A percentile compares a stretch with the other conserved stretches of the same genome.
phyloP scores from a whole-genome alignment of 192 early-diverging fungal species.

The Coemansia sp. region DNA sequence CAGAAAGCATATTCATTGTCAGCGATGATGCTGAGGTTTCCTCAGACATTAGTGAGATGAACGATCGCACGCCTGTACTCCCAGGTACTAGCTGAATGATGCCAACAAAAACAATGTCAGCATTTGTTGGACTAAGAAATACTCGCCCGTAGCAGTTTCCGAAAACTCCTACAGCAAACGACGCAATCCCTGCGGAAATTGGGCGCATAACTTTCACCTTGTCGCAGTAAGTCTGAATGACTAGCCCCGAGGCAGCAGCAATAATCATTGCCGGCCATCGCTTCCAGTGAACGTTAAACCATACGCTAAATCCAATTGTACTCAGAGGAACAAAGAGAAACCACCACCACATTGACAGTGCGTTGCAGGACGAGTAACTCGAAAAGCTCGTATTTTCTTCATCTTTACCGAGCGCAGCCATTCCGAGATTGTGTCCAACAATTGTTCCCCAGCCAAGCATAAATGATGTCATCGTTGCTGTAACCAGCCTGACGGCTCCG shows the following conservation, averaged over 20 bases:
- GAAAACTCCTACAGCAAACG: slow-evolving; percentile 71
- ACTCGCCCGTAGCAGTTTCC: slow-evolving; percentile 71
- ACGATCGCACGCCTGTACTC: slow-evolving; percentile 60
- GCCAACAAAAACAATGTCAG: slow-evolving; percentile 66
- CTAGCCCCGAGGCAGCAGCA: slow-evolving; percentile 62
- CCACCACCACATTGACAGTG: slow-evolving; percentile 45
- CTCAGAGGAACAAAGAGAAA: slow-evolving; percentile 55
- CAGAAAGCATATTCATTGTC: slow-evolving; percentile 32
- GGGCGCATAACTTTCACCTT: slow-evolving; percentile 50
- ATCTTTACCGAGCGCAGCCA: slow-evolving; percentile 52
- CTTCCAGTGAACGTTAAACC: slow-evolving; percentile 51
- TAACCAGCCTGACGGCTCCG: slow-evolving; percentile 73
- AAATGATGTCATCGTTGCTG: slow-evolving; percentile 72
- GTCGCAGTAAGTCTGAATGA: slow-evolving; percentile 58
- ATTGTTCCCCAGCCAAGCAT: slow-evolving; percentile 66
- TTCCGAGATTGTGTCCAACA: slow-evolving; percentile 56
- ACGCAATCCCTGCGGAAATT: slow-evolving; percentile 59
- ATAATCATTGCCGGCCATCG: slow-evolving; percentile 70
- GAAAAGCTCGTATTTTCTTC: slow-evolving; percentile 6
- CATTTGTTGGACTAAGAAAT: slow-evolving; percentile 57
- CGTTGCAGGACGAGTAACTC: slow-evolving; percentile 15
- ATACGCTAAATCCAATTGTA: slow-evolving; percentile 52
- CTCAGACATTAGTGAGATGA: slow-evolving; percentile 56
- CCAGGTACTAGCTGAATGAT: slow-evolving; percentile 80
- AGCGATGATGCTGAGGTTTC: slow-evolving; percentile 43